Evolutionary conservation across 2,329 filamentous ascomycete species (phyloP), one percentile per base, ranked within the genome.

Genomic region (Calonectria naviculata): DNA sequence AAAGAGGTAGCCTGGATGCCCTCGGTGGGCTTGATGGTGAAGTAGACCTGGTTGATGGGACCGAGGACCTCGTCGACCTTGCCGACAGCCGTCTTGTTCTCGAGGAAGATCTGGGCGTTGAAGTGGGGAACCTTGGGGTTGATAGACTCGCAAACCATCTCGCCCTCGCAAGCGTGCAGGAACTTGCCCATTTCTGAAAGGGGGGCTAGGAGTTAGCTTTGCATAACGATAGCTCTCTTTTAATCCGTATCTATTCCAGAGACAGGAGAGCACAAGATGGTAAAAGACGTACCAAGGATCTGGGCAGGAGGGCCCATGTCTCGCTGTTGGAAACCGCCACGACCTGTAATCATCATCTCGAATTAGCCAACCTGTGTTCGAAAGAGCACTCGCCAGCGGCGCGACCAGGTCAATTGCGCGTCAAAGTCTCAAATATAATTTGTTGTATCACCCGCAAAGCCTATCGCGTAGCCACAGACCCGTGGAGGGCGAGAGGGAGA

Each of bases 41-140:
- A 99, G 89, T 93, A 98, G 80, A 98, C 94, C 85, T 98, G 93
- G 89, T 98, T 98, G 85, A 99, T 94, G 74, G 97, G 96, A 69
- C 97, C 97, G 78, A 99, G 93, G 77, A 99, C 94, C 87, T 99
- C 97, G 87, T 99, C 97, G 82, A 99, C 94, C 87, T 98, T 98
- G 84, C 97, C 97, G 83, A 99, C 91, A 73, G 93, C 89, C 54
- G 94, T 96, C 93, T 98, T 99, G 89, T 98, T 99, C 90, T 98
- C 96, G 80, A 98, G 93, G 87, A 97, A 99, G 84, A 99, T 97
- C 78, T 95, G 95, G 73, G 97, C 97, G 88, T 98, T 98, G 93
- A 99, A 99, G 88, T 97, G 97, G 73, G 97, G 97, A 75, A 99
- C 93, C 87, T 98, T 98, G 79, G 93, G 88, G 89, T 98, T 98